Evolutionary conservation across 768 basidiomycete species (phyloP).

Genomic region (Tylopilus intermedius): DNA sequence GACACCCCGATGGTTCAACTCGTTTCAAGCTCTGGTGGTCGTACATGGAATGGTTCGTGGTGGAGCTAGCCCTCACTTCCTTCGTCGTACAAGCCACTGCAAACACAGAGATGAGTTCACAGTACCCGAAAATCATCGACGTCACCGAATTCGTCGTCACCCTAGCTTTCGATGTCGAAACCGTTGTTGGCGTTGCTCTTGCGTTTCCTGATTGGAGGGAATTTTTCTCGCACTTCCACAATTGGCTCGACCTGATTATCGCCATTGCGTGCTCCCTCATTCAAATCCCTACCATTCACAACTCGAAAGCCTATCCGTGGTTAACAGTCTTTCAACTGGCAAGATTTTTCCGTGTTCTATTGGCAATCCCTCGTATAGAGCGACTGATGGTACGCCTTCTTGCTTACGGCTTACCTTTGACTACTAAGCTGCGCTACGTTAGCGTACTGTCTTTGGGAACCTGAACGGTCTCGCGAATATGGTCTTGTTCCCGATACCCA

Average conservation of each 20-base stretch:
- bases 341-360: slow-evolving; percentile 63
- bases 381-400: slow-evolving; percentile 58
- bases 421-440: background rate
- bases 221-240: slow-evolving; percentile 58
- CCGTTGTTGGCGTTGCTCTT: slow-evolving; percentile 64
- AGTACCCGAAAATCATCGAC: slow-evolving; percentile 49
- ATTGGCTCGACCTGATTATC: slow-evolving; percentile 72
- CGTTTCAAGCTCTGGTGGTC: slow-evolving; percentile 50
- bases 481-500: slow-evolving; percentile 80
- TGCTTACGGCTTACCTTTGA: slow-evolving; percentile 1
- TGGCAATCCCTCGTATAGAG: slow-evolving; percentile 86
- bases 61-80: slow-evolving; percentile 64
- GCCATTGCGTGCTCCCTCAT: slow-evolving; percentile 74
- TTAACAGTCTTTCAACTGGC: too few species aligned
- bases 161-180: slow-evolving; percentile 83
- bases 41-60: slow-evolving; percentile 67
- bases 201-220: slow-evolving; percentile 79
- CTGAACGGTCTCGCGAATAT: slow-evolving; percentile 88
- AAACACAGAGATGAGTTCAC: slow-evolving; percentile 44
- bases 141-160: slow-evolving; percentile 74
- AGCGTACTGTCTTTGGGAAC: slow-evolving; percentile 89
- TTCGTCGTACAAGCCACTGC: slow-evolving; percentile 69
- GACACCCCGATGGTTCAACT: slow-evolving; percentile 42
- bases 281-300: slow-evolving; percentile 62
- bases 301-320: too few species aligned